phyloP scores from a whole-genome alignment of 345 rosid genomes.

The Gossypium ekmanianum region DNA sequence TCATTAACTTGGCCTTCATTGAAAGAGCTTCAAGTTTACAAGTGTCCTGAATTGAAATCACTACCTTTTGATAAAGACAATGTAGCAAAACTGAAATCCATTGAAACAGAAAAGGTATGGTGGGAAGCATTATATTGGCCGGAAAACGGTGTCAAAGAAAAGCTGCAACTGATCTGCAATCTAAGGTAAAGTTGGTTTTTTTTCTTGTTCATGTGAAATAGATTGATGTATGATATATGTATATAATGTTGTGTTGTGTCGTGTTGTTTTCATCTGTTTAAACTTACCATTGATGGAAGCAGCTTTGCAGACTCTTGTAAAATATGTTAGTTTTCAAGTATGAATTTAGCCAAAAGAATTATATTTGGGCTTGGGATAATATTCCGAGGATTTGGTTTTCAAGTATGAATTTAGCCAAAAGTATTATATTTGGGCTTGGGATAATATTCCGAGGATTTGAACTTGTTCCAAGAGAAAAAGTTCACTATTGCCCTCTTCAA shows the following conservation, averaged over 20 bases:
- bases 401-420: neutral
- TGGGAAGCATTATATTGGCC: constrained; percentile 18
- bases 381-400: neutral
- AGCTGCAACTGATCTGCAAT: constrained; percentile 8
- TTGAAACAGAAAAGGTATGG: constrained; percentile 4
- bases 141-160: neutral
- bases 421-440: neutral
- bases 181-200: neutral
- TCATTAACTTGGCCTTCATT: constrained; percentile 25
- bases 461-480: too few relatives aligned
- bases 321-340: neutral
- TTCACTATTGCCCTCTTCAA: too few relatives aligned
- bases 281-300: neutral
- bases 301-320: neutral
- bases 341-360: neutral
- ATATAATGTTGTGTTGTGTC: constrained; percentile 2
- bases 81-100: neutral
- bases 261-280: neutral
- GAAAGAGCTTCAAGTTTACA: constrained; percentile 10
- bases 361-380: neutral
- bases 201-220: neutral
- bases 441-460: too few relatives aligned
- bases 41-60: constrained; percentile 18
- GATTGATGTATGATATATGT: neutral
- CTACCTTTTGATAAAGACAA: constrained; percentile 24